Evolutionary conservation across 31 red algal genomes (phyloP).

Genomic region (Endocladia muricata): DNA sequence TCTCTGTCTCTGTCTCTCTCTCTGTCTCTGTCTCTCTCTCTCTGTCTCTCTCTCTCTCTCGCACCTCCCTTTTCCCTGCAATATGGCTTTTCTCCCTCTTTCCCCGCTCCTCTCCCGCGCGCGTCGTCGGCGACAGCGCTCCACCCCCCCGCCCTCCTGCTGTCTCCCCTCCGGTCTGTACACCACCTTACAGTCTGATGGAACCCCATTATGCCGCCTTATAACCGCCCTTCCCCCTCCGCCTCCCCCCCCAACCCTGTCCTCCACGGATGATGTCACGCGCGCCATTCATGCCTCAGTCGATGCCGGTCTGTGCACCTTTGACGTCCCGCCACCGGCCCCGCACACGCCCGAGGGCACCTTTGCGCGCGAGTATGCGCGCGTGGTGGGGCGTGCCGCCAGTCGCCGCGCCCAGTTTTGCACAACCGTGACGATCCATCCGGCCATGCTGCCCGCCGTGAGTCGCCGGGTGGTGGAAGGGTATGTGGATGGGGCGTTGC

Average conservation of each 20-base stretch:
- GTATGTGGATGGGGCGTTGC: slow-evolving; percentile 35
- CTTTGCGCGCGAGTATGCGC: background rate
- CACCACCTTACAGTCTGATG: slow-evolving; percentile 27
- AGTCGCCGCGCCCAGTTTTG: slow-evolving; percentile 23
- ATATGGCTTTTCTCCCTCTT: too few relatives aligned
- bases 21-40: too few relatives aligned
- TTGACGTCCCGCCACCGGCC: slow-evolving; percentile 27
- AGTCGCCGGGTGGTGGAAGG: slow-evolving; percentile 16
- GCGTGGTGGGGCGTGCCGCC: background rate
- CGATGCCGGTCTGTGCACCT: slow-evolving; percentile 40
- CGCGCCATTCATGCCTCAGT: slow-evolving; percentile 18
- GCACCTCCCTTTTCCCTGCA: too few relatives aligned
- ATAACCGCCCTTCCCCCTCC: slow-evolving; percentile 17
- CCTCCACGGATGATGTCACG: background rate
- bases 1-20: too few relatives aligned
- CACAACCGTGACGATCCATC: slow-evolving; percentile 24
- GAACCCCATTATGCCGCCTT: slow-evolving; percentile 52
- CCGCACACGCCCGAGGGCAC: background rate
- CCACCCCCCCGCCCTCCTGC: background rate
- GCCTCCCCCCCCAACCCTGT: background rate
- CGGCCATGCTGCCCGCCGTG: slow-evolving; percentile 5
- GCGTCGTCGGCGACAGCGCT: too few relatives aligned
- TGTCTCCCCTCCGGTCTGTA: slow-evolving; percentile 42
- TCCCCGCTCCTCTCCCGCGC: too few relatives aligned
- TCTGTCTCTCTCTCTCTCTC: too few relatives aligned